These are phyloP conservation scores for Globisporangium nagaii DNA, from an alignment of 352 stramenopile genomes.

Conservation along the genomic window DNA sequence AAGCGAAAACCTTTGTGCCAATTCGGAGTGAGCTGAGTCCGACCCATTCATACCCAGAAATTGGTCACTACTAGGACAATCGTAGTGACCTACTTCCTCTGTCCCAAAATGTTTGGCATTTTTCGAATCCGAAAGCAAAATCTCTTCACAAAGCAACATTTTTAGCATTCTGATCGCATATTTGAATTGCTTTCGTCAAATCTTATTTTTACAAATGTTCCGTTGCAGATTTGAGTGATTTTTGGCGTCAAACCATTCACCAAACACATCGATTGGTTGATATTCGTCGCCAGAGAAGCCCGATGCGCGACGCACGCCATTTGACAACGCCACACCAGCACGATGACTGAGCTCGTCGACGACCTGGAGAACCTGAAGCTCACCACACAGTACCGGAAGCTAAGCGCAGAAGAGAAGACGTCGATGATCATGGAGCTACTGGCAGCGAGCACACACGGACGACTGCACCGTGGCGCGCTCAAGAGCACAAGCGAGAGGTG, in stretches of 20 bases:
- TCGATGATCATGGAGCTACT: conserved; percentile 6
- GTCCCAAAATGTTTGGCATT: conserved; percentile 8
- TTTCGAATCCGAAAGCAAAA: conserved; percentile 4
- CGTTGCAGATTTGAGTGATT: conserved; percentile 5
- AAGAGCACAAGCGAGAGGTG: conserved; percentile 5
- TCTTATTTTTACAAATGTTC: conserved; percentile 9
- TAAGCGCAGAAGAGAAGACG: conserved; percentile 2
- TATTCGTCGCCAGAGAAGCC: conserved; percentile 5
- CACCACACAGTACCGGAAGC: conserved; percentile 4
- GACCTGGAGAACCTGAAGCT: conserved; percentile 3
- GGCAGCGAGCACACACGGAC: conserved; percentile 2
- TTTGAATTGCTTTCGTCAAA: conserved; percentile 8
- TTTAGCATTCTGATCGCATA: conserved; percentile 4
- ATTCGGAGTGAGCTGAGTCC: no score
- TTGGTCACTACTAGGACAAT: no score
- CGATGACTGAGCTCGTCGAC: conserved; percentile 6
- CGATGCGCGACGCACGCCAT: conserved; percentile 3
- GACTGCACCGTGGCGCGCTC: conserved; percentile 4
- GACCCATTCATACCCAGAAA: no score
- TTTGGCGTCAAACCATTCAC: conserved; percentile 2
- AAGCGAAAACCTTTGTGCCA: no score
- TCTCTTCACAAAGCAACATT: conserved; percentile 7
- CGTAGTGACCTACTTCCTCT: conserved; percentile 9
- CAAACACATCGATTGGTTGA: conserved; percentile 7
- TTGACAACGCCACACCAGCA: conserved; percentile 1